Percentiles rank a stretch among this genome's conserved stretches.
Conservation (phyloP, 352 stramenopile genomes). For the Pythium aquatile region DNA sequence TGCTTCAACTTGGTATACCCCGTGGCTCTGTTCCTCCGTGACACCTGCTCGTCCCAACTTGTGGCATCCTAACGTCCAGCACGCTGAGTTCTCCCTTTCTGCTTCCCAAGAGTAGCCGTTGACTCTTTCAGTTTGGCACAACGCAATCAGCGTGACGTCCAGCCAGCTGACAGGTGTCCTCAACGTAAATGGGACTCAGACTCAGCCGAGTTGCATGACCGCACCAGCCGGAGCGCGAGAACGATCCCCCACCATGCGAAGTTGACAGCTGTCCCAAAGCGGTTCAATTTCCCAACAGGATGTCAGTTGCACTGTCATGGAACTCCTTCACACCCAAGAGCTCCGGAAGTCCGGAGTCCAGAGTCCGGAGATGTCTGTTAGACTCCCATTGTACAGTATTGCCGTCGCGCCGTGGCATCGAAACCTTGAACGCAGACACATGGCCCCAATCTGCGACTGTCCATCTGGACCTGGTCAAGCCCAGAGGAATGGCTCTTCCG, state of each 20-base stretch:
- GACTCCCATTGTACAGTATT: not conserved
- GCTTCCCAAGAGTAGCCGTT: too few relatives aligned
- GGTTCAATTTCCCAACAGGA: constrained; percentile 1
- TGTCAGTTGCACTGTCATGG: not conserved
- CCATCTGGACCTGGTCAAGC: not conserved
- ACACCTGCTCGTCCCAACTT: not conserved
- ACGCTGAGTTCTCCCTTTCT: not conserved
- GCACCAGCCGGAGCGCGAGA: not conserved
- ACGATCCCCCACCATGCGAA: not conserved
- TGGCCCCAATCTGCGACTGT: not conserved
- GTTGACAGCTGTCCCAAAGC: not conserved
- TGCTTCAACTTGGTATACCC: not conserved
- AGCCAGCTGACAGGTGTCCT: not conserved
- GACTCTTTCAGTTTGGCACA: too few relatives aligned
- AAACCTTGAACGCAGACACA: not conserved
- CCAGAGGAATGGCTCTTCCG: not conserved
- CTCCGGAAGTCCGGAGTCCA: not conserved
- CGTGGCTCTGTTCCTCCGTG: not conserved
- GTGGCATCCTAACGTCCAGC: not conserved
- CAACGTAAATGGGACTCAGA: not conserved
- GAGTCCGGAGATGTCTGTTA: not conserved
- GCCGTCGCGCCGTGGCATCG: not conserved
- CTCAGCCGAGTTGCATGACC: not conserved
- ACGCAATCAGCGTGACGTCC: not conserved
- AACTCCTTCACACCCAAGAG: not conserved